phyloP scores from a whole-genome alignment of 371 early-diverging fungal genomes.

The Massospora cicadina region DNA sequence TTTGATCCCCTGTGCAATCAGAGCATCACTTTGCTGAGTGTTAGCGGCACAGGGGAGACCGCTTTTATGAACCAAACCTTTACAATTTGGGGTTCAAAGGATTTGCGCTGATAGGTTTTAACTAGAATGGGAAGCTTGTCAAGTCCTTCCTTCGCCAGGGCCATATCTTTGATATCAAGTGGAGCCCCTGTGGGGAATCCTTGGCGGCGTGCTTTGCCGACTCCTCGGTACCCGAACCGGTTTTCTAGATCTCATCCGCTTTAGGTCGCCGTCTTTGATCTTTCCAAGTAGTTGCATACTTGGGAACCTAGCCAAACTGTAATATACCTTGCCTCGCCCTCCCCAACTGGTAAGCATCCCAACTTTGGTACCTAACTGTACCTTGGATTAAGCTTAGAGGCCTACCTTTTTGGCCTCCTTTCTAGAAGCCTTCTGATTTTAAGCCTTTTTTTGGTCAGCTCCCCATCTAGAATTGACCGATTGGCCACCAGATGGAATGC shows the following conservation, averaged over 20 bases:
- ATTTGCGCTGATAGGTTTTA: neutral
- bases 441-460: too few species aligned
- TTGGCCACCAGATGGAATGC: too few species aligned
- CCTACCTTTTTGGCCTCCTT: too few species aligned
- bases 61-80: neutral
- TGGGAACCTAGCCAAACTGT: neutral
- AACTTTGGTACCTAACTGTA: neutral
- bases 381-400: too few species aligned
- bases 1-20: too few species aligned
- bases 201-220: conserved; percentile 21
- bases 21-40: too few species aligned
- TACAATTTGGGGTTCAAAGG: neutral
- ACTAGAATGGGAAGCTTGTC: conserved; percentile 34
- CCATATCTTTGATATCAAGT: conserved; percentile 60
- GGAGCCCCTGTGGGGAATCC: conserved; percentile 34
- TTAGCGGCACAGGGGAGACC: too few species aligned
- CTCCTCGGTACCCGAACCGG: conserved; percentile 16
- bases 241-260: neutral
- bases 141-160: conserved; percentile 48
- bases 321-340: neutral
- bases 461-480: too few species aligned
- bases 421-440: too few species aligned
- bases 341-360: neutral
- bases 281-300: neutral
- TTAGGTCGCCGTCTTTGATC: conserved; percentile 7